Evolutionary conservation across 2,329 filamentous ascomycete species (phyloP).

Genomic region (Penicillium sp.): DNA sequence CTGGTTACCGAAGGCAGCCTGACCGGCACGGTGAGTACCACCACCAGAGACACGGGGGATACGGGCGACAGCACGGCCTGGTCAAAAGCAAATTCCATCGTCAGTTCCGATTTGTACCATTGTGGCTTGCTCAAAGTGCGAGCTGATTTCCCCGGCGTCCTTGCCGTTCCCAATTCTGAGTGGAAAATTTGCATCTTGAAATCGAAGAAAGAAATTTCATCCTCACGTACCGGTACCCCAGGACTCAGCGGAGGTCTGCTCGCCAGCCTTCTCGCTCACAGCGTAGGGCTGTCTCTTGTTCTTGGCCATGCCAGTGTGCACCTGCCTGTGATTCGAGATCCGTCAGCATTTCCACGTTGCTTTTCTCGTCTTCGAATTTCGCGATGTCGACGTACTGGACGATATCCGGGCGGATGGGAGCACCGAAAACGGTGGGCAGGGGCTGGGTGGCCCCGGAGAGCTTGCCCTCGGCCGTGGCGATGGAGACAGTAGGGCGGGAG

Average conservation of each 20-base stretch:
- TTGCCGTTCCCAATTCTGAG: neutral
- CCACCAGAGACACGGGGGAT: constrained; percentile 99
- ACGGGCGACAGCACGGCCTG: constrained; percentile 98
- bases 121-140: too few relatives aligned
- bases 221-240: constrained; percentile 90
- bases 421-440: constrained; percentile 93
- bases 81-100: constrained; percentile 10
- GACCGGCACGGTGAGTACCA: constrained; percentile 99
- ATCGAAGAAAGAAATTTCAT: constrained; percentile 13
- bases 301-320: constrained; percentile 99
- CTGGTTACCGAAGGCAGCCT: constrained; percentile 99
- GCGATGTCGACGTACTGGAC: constrained; percentile 64
- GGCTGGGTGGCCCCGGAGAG: constrained; percentile 82
- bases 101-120: constrained; percentile 1
- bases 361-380: constrained; percentile 11
- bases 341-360: constrained; percentile 30
- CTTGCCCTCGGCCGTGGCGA: constrained; percentile 93
- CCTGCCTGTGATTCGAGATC: constrained; percentile 45
- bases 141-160: neutral
- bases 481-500: constrained; percentile 94
- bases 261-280: constrained; percentile 99
- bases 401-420: constrained; percentile 97
- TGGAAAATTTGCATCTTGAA: constrained; percentile 11
- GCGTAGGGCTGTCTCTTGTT: constrained; percentile 99
- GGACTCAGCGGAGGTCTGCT: constrained; percentile 99